These are phyloP conservation scores for Mortierella sp. DNA, from an alignment of 371 early-diverging fungal species.

Conservation along the genomic window DNA sequence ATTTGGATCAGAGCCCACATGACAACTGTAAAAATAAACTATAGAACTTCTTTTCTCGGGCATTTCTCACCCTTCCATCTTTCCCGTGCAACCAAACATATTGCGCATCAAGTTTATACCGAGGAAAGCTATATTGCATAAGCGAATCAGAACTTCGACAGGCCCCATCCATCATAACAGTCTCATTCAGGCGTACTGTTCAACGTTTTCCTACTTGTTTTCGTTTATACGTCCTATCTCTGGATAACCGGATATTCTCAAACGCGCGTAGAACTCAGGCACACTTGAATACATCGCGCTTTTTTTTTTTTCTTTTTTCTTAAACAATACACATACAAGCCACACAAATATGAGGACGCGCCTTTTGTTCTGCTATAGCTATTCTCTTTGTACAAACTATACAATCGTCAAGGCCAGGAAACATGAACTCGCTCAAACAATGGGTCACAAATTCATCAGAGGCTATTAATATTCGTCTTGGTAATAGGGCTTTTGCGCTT, in stretches of 20 bases:
- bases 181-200: neutral
- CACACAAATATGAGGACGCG: slow-evolving; percentile 5
- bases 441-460: slow-evolving; percentile 59
- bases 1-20: neutral
- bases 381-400: neutral
- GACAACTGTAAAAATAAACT: too few relatives aligned
- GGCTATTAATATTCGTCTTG: slow-evolving; percentile 56
- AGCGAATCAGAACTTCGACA: neutral
- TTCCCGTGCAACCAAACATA: neutral
- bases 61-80: slow-evolving; percentile 9
- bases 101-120: slow-evolving; percentile 5
- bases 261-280: neutral
- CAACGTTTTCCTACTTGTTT: neutral
- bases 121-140: slow-evolving; percentile 1
- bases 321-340: slow-evolving; percentile 19
- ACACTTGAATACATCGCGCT: neutral
- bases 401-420: neutral
- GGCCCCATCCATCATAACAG: neutral
- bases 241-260: neutral
- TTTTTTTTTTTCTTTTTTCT: too few relatives aligned
- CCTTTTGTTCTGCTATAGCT: neutral
- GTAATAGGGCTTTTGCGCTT: slow-evolving; percentile 18
- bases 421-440: slow-evolving; percentile 52
- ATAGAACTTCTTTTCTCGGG: too few relatives aligned
- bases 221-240: too few relatives aligned